A percentile compares a stretch with the other conserved stretches of the same genome.
These are phyloP conservation scores for Triticum turgidum DNA, from an alignment of 176 grass and related monocot genomes.

Conservation along the genomic window DNA sequence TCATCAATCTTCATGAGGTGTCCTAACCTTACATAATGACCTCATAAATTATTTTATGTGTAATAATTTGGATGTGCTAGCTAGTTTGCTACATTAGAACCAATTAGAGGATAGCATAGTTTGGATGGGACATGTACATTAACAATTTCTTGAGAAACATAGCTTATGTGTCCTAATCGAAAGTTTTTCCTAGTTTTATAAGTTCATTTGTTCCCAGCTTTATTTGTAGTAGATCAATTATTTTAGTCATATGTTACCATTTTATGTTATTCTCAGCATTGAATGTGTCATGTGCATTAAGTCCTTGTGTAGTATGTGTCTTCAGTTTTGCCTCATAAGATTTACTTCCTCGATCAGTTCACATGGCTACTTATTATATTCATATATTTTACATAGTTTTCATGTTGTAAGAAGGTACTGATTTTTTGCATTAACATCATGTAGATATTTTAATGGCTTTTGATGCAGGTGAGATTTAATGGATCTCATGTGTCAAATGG, in stretches of 20 bases:
- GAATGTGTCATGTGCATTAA: background rate
- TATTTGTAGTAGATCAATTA: background rate
- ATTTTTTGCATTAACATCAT: background rate
- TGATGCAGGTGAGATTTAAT: conserved; percentile 29
- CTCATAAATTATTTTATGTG: too few relatives aligned
- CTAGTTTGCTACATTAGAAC: background rate
- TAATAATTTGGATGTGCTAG: too few relatives aligned
- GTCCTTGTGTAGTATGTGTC: background rate
- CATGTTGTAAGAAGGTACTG: background rate
- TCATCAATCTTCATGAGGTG: too few relatives aligned
- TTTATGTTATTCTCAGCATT: background rate
- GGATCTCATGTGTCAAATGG: conserved; percentile 23
- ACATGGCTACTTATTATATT: background rate
- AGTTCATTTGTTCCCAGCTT: background rate
- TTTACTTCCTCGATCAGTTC: background rate
- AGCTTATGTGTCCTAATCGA: background rate
- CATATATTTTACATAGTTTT: background rate
- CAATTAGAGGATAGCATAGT: background rate
- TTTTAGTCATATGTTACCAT: background rate
- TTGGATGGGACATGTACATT: background rate
- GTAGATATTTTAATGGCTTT: background rate
- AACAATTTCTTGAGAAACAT: background rate
- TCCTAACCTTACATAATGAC: too few relatives aligned
- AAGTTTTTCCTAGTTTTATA: background rate
- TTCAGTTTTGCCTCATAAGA: background rate